Evolutionary conservation across 805 yeast genomes (phyloP).

Genomic region (Ogataea neopini): DNA sequence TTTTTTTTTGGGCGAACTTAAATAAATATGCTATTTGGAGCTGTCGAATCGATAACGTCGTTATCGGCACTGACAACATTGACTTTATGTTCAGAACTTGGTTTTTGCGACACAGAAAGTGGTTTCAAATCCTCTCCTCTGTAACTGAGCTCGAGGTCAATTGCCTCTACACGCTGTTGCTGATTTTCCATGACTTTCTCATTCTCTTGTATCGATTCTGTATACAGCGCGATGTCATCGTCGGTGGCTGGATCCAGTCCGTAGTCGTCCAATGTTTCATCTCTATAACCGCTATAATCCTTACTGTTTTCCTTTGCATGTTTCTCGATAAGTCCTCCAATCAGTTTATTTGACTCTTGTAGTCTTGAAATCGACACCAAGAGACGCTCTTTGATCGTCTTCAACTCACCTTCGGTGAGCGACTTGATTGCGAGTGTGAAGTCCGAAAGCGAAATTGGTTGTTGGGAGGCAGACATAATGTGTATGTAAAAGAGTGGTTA

Average conservation of each 20-base stretch:
- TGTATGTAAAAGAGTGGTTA: not conserved
- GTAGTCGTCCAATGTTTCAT: slow-evolving; percentile 40
- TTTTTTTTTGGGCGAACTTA: not conserved
- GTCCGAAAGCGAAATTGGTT: slow-evolving; percentile 32
- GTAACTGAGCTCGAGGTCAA: slow-evolving; percentile 48
- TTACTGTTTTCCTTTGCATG: slow-evolving; percentile 16
- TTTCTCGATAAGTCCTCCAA: slow-evolving; percentile 44
- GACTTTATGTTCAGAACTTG: not conserved
- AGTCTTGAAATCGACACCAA: slow-evolving; percentile 47
- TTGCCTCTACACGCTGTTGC: slow-evolving; percentile 42
- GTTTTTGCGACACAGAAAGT: not conserved
- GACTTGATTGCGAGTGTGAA: slow-evolving; percentile 33
- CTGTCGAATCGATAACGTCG: slow-evolving; percentile 37
- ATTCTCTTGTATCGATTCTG: slow-evolving; percentile 60
- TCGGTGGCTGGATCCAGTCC: slow-evolving; percentile 20
- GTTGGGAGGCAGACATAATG: slow-evolving; percentile 26
- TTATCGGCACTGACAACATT: slow-evolving; percentile 36
- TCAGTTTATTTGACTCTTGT: slow-evolving; percentile 50
- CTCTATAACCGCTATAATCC: slow-evolving; percentile 34
- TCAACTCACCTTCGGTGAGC: slow-evolving; percentile 46
- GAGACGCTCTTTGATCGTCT: slow-evolving; percentile 36
- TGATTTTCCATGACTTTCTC: slow-evolving; percentile 54
- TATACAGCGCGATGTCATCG: slow-evolving; percentile 51
- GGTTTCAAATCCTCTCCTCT: slow-evolving; percentile 35
- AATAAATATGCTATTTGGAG: slow-evolving; percentile 35